Base-by-base conservation (phyloP, 1,284 basidiomycete species). In the Bjerkandera adusta region DNA sequence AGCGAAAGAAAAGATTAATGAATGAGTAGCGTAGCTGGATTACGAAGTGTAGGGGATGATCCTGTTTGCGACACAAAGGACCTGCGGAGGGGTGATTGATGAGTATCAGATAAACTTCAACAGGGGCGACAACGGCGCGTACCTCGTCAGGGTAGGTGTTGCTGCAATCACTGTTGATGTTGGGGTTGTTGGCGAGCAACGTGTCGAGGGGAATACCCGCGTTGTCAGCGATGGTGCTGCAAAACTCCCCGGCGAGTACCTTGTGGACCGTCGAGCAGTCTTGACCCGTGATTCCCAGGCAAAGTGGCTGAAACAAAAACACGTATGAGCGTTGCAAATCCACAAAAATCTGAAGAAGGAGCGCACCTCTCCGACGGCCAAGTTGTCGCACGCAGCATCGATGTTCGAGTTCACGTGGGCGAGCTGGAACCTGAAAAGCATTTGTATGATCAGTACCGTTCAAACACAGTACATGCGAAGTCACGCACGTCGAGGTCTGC, bases 141-240 rank as follows among this genome's bases (percentile, higher is more conserved):
- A 83, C 83, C 73, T 82, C 77, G 56, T 73, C 80, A 41, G 79
- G 56, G 55, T 81, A 81, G 53, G 85, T 63, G 66, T 85, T 85
- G 52, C 50, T 52, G 58, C 83, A 85, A 0, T 59, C 66, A 0
- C 44, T 3, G 55, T 79, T 55, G 52, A 86, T 66, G 57, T 83
- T 77, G n/a, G 80, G 82, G 71, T 85, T 85, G 71, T 84, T 84
- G 45, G 71, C 48, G 8, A 55, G 42, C 33, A 55, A 36, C 11
- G 46, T 47, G 29, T 8, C 24, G n/a, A 47, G 11, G 10, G 6
- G 5, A 22, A 53, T 51, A 11, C 42, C 46, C 25, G 47, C 46
- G 18, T 29, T 32, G 5, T 16, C 20, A 18, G 54, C 49, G 32
- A 55, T 55, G 8, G 8, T 11, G 13, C 20, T 26, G 49, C 54